phyloP scores from a whole-genome alignment of 176 grass and related monocot genomes.

The Triticum aestivum region IWGSC_CS_RefSeq_v2.1 NC_057814.1:64683285-64683784 shows the following conservation, averaged over 20 bases:
- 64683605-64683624: conserved; percentile 12
- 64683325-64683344: conserved; percentile 24
- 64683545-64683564: conserved; percentile 85
- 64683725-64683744: background rate
- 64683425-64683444: conserved; percentile 30
- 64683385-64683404: conserved; percentile 55
- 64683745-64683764: conserved; percentile 15
- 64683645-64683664: background rate
- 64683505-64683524: conserved; percentile 88
- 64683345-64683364: conserved; percentile 48
- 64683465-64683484: conserved; percentile 62
- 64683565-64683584: conserved; percentile 96
- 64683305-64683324: background rate
- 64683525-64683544: conserved; percentile 63
- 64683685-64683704: background rate
- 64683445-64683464: conserved; percentile 8
- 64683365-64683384: conserved; percentile 82
- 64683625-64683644: background rate
- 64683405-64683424: conserved; percentile 62
- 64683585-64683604: conserved; percentile 35
- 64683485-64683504: conserved; percentile 96
- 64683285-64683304: background rate
- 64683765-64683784: conserved; percentile 68
- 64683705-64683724: background rate
- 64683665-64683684: conserved; percentile 5